Conservation (phyloP, 768 basidiomycete genomes). For the Terana coerulea region DNA sequence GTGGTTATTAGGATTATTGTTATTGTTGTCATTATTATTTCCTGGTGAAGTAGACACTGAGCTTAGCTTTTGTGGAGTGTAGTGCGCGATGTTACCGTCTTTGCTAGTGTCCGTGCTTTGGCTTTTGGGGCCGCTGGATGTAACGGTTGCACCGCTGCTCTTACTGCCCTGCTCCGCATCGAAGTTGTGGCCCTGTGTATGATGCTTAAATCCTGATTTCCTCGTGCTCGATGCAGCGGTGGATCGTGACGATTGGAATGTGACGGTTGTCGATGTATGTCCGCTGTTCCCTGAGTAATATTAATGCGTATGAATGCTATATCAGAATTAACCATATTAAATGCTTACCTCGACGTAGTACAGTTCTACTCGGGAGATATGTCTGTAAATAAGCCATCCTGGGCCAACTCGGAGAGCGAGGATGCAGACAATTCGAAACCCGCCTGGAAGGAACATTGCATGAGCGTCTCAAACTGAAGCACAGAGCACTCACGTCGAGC, state of each 20-base stretch:
- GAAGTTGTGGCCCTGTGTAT: background rate
- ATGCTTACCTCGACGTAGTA: background rate
- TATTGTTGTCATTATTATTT: background rate
- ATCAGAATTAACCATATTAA: background rate
- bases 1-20: background rate
- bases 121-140: background rate
- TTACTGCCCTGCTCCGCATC: background rate
- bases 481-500: constrained; percentile 10
- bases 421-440: background rate
- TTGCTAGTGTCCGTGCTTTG: background rate
- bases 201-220: background rate
- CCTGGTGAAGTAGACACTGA: background rate
- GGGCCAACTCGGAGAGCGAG: background rate
- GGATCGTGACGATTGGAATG: background rate
- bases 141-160: background rate
- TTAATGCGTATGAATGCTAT: background rate
- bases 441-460: background rate
- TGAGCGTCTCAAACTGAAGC: background rate
- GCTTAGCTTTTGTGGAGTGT: background rate
- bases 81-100: constrained; percentile 1
- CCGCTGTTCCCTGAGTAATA: no score
- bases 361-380: background rate
- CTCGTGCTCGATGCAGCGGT: background rate
- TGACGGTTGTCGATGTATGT: no score
- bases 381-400: background rate